Conservation (phyloP, 179 eudicot species). For the Spergularia azorica region DNA sequence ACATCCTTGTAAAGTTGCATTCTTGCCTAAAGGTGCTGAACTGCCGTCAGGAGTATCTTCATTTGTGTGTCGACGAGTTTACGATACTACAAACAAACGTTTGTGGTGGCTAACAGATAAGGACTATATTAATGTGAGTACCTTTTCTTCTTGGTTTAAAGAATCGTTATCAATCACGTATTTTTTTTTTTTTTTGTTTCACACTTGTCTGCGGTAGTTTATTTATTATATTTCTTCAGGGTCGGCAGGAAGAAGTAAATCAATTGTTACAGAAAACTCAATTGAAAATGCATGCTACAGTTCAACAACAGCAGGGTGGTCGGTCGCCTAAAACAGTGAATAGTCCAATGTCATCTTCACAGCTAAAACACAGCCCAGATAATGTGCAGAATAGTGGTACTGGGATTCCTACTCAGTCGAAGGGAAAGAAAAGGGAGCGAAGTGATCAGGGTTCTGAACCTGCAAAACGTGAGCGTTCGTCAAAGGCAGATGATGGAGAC, state of each 20-base stretch:
- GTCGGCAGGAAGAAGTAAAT: constrained; percentile 80
- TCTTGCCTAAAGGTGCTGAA: constrained; percentile 85
- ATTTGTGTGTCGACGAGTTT: constrained; percentile 90
- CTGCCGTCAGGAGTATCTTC: constrained; percentile 83
- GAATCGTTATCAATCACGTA: not conserved
- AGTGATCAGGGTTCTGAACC: constrained; percentile 61
- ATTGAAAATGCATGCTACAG: constrained; percentile 70
- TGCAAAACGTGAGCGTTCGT: constrained; percentile 64
- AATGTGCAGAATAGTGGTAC: constrained; percentile 52
- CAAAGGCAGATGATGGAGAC: constrained; percentile 62
- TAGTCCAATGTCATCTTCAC: constrained; percentile 60
- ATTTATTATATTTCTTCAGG: constrained; percentile 42
- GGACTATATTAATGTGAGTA: constrained; percentile 78
- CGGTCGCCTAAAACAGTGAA: constrained; percentile 78
- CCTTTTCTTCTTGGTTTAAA: not conserved
- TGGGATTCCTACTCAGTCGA: constrained; percentile 52
- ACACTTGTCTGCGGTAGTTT: not conserved
- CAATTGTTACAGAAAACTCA: constrained; percentile 55
- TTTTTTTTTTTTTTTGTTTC: not conserved
- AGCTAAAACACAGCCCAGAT: constrained; percentile 69
- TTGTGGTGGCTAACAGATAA: constrained; percentile 94
- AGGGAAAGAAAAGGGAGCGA: constrained; percentile 86
- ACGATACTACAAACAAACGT: constrained; percentile 75
- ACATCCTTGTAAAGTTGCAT: constrained; percentile 98
- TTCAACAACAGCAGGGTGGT: constrained; percentile 63